phyloP scores from a whole-genome alignment of 2,329 filamentous ascomycete genomes.

The Aspergillus oerlinghausenensis region DNA sequence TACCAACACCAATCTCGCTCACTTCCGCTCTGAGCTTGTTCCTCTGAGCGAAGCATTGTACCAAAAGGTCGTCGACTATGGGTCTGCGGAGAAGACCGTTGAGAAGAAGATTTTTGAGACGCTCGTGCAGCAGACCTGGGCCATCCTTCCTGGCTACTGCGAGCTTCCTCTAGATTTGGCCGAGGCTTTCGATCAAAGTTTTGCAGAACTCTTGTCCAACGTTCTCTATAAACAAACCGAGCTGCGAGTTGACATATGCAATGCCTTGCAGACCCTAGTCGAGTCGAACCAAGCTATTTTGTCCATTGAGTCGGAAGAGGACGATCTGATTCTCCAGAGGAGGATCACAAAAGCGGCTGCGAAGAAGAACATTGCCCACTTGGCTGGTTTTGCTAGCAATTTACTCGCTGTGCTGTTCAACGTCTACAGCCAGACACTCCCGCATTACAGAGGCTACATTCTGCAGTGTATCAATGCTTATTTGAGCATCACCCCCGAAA shows the following conservation, averaged over 20 bases:
- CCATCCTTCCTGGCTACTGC: slow-evolving; percentile 88
- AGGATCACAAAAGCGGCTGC: slow-evolving; percentile 72
- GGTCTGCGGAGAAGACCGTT: slow-evolving; percentile 80
- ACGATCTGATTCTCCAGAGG: slow-evolving; percentile 71
- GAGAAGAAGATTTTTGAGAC: slow-evolving; percentile 98
- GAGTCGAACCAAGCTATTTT: slow-evolving; percentile 86
- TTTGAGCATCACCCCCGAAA: slow-evolving; percentile 75
- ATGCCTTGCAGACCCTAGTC: slow-evolving; percentile 76
- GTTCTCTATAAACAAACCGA: slow-evolving; percentile 89
- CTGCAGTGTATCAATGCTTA: slow-evolving; percentile 93
- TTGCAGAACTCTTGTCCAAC: slow-evolving; percentile 87
- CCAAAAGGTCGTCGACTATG: slow-evolving; percentile 80
- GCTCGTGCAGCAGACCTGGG: slow-evolving; percentile 92
- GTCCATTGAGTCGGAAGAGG: slow-evolving; percentile 62
- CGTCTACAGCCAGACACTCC: slow-evolving; percentile 93
- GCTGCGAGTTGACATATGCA: slow-evolving; percentile 80
- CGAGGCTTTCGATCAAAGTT: slow-evolving; percentile 74
- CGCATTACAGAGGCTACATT: slow-evolving; percentile 85
- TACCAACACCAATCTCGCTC: slow-evolving; percentile 77
- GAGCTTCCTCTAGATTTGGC: slow-evolving; percentile 78
- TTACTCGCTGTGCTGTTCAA: slow-evolving; percentile 97
- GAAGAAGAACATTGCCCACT: slow-evolving; percentile 72
- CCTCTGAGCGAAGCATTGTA: slow-evolving; percentile 88
- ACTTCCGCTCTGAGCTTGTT: slow-evolving; percentile 82
- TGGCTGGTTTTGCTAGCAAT: slow-evolving; percentile 76